Conservation (phyloP, 768 basidiomycete genomes). For the Tylopilus sp. region DNA sequence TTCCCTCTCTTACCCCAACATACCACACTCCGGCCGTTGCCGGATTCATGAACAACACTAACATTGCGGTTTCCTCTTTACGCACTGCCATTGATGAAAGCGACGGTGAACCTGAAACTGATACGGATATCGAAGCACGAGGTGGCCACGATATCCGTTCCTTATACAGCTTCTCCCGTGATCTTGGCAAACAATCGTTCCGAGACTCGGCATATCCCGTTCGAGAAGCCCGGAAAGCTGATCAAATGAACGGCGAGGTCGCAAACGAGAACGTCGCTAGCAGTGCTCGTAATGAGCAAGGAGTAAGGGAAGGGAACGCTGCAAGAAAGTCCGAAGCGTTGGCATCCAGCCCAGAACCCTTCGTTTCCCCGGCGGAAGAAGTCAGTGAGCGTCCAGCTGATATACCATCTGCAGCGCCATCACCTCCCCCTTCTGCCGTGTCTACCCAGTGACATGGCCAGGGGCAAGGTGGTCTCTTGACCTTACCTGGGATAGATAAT, state of each 20-base stretch:
- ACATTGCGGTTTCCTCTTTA: conserved; percentile 35
- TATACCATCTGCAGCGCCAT: conserved; percentile 28
- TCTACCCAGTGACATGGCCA: conserved; percentile 21
- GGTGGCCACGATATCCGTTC: conserved; percentile 28
- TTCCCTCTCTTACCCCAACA: conserved; percentile 26
- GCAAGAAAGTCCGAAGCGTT: conserved; percentile 17
- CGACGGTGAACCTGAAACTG: conserved; percentile 32
- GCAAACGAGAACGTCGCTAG: conserved; percentile 10
- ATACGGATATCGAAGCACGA: conserved; percentile 31
- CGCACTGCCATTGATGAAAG: conserved; percentile 36
- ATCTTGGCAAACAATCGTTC: conserved; percentile 26
- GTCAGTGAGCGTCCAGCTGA: conserved; percentile 17
- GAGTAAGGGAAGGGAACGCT: background rate
- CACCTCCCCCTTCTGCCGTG: conserved; percentile 31
- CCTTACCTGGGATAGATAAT: conserved; percentile 25
- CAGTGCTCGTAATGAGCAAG: conserved; percentile 13
- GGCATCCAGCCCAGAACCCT: conserved; percentile 16
- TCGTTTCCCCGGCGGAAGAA: conserved; percentile 21
- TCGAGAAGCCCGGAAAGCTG: conserved; percentile 19
- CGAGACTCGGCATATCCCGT: conserved; percentile 23
- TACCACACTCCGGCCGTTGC: conserved; percentile 24
- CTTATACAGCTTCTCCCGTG: conserved; percentile 33
- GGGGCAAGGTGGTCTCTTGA: background rate
- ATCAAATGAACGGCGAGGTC: conserved; percentile 22
- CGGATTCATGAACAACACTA: conserved; percentile 35